These are phyloP conservation scores for Ascochyta viciae-villosae DNA, from an alignment of 2,329 filamentous ascomycete genomes.

Conservation along the genomic window DNA sequence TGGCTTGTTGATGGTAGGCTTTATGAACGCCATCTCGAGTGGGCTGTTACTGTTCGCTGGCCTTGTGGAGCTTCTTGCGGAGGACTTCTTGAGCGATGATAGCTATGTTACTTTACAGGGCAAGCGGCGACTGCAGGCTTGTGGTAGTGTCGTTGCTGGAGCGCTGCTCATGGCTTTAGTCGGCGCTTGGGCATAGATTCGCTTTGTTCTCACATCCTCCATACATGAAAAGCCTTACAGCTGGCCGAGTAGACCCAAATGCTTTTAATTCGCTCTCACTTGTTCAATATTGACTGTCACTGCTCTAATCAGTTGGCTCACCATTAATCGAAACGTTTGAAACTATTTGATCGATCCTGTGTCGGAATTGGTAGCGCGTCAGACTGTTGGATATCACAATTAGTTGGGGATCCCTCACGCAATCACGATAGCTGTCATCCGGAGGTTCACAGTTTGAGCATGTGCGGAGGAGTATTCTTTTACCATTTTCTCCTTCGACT, in stretches of 20 bases:
- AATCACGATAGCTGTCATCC: background rate
- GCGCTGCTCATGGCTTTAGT: constrained; percentile 71
- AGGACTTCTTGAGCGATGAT: constrained; percentile 66
- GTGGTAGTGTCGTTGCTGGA: constrained; percentile 66
- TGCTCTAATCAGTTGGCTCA: background rate
- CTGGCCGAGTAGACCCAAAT: constrained; percentile 10
- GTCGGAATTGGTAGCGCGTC: background rate
- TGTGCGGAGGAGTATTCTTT: background rate
- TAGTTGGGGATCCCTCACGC: background rate
- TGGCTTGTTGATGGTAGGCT: constrained; percentile 58
- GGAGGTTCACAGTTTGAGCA: background rate
- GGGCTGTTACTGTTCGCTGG: constrained; percentile 59
- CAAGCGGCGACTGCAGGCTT: constrained; percentile 66
- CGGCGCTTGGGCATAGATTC: constrained; percentile 66
- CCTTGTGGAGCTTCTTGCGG: constrained; percentile 58
- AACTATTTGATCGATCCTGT: background rate
- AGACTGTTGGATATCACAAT: background rate
- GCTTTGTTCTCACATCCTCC: background rate
- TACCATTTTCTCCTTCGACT: background rate
- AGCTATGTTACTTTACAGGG: constrained; percentile 68
- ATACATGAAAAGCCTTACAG: constrained; percentile 7
- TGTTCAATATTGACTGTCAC: background rate
- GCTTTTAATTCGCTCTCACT: background rate
- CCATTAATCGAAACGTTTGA: background rate
- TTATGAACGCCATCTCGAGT: constrained; percentile 59